Evolutionary conservation across 2,329 filamentous ascomycete genomes (phyloP).

Genomic region (Leptographium radiaticola): DNA sequence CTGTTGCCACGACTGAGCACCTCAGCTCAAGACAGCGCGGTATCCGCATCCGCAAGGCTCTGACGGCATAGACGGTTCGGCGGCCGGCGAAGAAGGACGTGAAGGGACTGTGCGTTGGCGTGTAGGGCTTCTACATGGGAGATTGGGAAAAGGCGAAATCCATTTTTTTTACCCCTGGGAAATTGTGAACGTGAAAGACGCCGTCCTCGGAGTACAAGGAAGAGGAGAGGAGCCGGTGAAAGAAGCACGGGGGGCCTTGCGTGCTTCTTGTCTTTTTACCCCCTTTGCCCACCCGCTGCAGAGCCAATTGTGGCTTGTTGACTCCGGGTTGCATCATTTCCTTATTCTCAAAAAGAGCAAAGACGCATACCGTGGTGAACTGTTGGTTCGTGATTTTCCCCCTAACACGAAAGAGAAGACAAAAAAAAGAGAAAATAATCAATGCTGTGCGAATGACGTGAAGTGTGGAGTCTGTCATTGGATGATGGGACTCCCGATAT

Average conservation of each 20-base stretch:
- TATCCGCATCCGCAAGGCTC: conserved; percentile 48
- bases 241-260: conserved; percentile 3
- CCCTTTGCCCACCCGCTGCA: background rate
- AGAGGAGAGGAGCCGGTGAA: background rate
- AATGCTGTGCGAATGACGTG: background rate
- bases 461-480: no score
- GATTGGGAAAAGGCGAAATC: background rate
- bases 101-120: conserved; percentile 1
- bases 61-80: conserved; percentile 40
- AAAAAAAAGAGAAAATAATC: background rate
- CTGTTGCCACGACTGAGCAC: conserved; percentile 53
- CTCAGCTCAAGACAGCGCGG: conserved; percentile 91
- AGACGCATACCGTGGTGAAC: background rate
- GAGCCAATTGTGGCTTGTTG: background rate
- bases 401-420: background rate
- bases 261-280: background rate
- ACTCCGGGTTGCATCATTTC: background rate
- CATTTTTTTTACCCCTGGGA: background rate
- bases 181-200: background rate
- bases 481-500: no score
- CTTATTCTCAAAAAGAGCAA: background rate
- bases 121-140: conserved; percentile 1
- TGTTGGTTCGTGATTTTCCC: background rate
- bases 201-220: background rate
- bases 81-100: background rate